Evolutionary conservation across 2,329 filamentous ascomycete genomes (phyloP), one percentile per base, ranked within the genome.

Genomic region (Pseudofabraea citricarpa): DNA sequence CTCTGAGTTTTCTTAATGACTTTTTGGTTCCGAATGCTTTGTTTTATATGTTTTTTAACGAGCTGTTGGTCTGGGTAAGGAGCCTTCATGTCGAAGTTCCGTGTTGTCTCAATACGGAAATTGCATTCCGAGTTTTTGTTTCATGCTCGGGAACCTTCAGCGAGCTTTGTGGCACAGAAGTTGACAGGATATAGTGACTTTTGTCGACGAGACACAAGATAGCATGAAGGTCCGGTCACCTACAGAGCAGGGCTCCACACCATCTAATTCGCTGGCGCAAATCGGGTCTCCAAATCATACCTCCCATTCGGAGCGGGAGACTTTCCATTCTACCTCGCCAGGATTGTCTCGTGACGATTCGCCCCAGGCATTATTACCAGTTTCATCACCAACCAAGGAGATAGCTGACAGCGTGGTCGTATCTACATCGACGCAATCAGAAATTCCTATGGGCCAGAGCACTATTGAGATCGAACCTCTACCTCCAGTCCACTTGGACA

Each of bases 181-280:
- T n/a, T n/a, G n/a, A n/a, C n/a, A n/a, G n/a, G n/a, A 31, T 21
- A 8, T 15, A 53, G 50, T 53, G 29, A 47, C 45, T 6, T 50
- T 50, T 23, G 36, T 50, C 6, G 50, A 53, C 35, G 48, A 53
- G 36, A 53, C 50, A 15, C 36, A 43, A 32, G 27, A 31, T 31
- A 31, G 27, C 6, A 31, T 31, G 33, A 21, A 4, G 26, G 47
- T 13, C 24, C 41, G 15, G 45, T 23, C 18, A 37, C 18, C 37
- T 22, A 20, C 43, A 43, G 43, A 13, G 35, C 16, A 19, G 44
- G 45, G 10, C 21, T 41, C 7, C 23, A 40, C 8, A 41, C 37
- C 27, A 7, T 31, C 40, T 36, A 18, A 36, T 29, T 13, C 38
- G 2, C 26, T 27, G 4, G 9, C 35, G 22, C 15, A 37, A 20